A percentile compares a stretch with the other conserved stretches of the same genome.
These are phyloP conservation scores for Hansfordia pulvinata DNA, from an alignment of 2,329 filamentous ascomycete species.

Conservation along the genomic window DNA sequence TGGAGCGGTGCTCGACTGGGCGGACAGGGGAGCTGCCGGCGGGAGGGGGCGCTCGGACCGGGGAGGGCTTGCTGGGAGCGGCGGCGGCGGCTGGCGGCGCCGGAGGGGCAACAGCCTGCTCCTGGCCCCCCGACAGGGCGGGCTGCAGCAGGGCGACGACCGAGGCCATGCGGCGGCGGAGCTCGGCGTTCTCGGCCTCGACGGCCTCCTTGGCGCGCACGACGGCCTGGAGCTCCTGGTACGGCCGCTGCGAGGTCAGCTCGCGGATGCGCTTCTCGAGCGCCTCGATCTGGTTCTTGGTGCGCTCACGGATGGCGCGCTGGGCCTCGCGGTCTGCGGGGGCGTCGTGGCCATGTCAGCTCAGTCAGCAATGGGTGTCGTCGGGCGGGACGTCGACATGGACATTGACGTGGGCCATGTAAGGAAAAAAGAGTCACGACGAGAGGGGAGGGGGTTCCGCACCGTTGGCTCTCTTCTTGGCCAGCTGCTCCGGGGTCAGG, in stretches of 20 bases:
- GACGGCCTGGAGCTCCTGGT: conserved; percentile 68
- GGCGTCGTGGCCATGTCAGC: conserved; percentile 4
- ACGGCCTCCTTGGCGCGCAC: conserved; percentile 64
- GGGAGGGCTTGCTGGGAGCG: no score
- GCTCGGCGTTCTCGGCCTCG: conserved; percentile 67
- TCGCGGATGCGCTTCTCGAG: conserved; percentile 62
- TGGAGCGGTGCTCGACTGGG: no score
- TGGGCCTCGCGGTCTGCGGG: conserved; percentile 67
- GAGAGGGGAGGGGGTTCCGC: conserved; percentile 10
- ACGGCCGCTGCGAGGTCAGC: conserved; percentile 67
- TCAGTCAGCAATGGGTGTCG: conserved; percentile 1
- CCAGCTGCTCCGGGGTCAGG: conserved; percentile 60
- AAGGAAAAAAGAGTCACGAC: conserved; percentile 1
- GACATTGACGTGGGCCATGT: conserved; percentile 18
- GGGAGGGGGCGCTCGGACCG: no score
- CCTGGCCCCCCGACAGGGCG: conserved; percentile 24
- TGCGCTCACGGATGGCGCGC: conserved; percentile 70
- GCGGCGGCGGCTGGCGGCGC: no score
- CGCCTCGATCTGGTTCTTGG: conserved; percentile 64
- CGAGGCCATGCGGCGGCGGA: conserved; percentile 53
- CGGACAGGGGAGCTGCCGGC: no score
- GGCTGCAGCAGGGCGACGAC: conserved; percentile 53
- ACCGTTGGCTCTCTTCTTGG: conserved; percentile 51
- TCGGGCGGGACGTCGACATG: no score
- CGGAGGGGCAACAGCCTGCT: conserved; percentile 7